Evolutionary conservation across 202 grass and related monocot genomes (phyloP).

Genomic region (Bolboschoenoplectus hybrid): DNA sequence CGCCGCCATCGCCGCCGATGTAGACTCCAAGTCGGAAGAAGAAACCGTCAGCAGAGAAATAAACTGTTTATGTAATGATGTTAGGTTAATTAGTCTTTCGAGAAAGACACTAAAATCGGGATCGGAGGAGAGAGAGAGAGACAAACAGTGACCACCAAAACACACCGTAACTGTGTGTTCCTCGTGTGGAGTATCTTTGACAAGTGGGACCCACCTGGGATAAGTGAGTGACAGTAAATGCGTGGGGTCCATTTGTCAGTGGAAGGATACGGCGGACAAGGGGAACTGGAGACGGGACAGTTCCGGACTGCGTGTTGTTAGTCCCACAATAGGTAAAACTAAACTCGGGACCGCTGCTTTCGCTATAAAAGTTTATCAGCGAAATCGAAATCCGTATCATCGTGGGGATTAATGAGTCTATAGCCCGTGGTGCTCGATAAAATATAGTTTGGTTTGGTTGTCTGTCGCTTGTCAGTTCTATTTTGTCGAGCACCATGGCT

Average conservation of each 20-base stretch:
- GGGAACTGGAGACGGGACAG: background rate
- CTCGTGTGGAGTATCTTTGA: background rate
- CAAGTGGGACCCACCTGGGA: background rate
- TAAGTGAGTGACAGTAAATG: background rate
- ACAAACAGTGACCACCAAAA: too few relatives aligned
- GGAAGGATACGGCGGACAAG: background rate
- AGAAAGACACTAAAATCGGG: constrained; percentile 12
- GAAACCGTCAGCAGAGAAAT: background rate
- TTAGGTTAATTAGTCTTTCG: constrained; percentile 22
- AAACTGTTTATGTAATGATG: background rate
- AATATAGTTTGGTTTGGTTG: background rate
- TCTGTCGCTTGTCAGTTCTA: background rate
- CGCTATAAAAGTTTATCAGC: background rate
- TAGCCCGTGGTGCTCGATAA: background rate
- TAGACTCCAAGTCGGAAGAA: background rate
- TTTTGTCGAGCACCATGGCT: constrained; percentile 28
- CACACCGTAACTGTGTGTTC: background rate
- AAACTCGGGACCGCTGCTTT: background rate
- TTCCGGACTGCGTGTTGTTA: background rate
- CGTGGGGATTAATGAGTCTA: background rate
- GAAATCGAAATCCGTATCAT: background rate
- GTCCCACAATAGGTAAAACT: background rate
- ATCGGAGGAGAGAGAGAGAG: background rate
- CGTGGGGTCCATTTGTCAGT: background rate
- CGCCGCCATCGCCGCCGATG: constrained; percentile 40